Conservation (phyloP, 345 rosid species). For the Dovyalis caffra region DNA sequence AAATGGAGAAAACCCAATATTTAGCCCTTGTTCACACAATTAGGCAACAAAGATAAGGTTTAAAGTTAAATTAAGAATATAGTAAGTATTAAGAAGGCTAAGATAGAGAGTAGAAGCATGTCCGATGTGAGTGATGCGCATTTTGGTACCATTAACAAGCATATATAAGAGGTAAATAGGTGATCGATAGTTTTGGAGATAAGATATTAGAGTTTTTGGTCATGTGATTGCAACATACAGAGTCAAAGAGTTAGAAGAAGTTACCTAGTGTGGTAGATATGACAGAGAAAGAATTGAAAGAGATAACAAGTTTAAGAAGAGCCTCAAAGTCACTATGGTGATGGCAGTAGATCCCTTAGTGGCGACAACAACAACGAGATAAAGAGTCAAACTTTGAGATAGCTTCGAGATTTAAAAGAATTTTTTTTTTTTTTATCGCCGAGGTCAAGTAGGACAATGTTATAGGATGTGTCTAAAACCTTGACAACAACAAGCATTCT, state of each 20-base stretch:
- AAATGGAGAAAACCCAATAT: neutral
- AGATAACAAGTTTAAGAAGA: neutral
- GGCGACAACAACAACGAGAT: neutral
- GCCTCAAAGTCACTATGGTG: too few species aligned
- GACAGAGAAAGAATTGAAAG: neutral
- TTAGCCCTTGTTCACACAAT: slow-evolving; percentile 8
- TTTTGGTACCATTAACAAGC: too few species aligned
- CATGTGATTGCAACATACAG: too few species aligned
- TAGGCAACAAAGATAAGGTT: slow-evolving; percentile 11
- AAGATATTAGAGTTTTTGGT: too few species aligned
- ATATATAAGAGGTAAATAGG: too few species aligned
- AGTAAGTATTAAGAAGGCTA: too few species aligned
- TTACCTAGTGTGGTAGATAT: neutral
- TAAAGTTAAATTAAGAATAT: too few species aligned
- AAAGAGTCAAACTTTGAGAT: neutral
- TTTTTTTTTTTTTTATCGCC: neutral
- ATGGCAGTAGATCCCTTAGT: neutral
- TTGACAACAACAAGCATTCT: neutral
- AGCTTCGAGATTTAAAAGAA: too few species aligned
- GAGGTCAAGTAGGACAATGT: neutral
- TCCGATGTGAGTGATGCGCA: too few species aligned
- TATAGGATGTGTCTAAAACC: neutral
- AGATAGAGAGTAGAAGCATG: too few species aligned
- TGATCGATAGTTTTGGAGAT: too few species aligned
- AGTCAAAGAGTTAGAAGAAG: neutral